These are phyloP conservation scores for Castanopsis chinensis DNA, from an alignment of 306 rosid species.

Conservation along the genomic window DNA sequence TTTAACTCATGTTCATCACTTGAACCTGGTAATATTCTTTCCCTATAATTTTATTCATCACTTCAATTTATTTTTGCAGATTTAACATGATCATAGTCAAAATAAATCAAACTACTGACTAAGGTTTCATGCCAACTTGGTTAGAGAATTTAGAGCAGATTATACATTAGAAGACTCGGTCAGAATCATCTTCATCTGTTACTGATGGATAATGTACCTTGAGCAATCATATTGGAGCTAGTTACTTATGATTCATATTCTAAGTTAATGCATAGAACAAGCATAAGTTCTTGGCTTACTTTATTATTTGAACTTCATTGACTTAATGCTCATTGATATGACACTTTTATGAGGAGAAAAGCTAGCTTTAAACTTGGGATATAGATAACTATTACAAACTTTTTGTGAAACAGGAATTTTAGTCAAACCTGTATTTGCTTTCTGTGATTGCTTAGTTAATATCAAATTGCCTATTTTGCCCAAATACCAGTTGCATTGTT, in stretches of 20 bases:
- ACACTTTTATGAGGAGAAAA: background rate
- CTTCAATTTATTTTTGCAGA: background rate
- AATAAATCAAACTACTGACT: background rate
- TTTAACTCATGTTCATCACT: slow-evolving; percentile 75
- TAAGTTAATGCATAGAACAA: background rate
- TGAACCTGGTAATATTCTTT: slow-evolving; percentile 62
- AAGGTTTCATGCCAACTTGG: background rate
- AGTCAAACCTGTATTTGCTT: background rate
- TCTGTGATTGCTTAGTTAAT: background rate
- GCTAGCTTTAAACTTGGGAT: background rate
- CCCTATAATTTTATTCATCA: background rate
- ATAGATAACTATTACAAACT: background rate
- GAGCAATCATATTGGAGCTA: background rate
- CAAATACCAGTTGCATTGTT: slow-evolving; percentile 5
- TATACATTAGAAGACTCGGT: background rate
- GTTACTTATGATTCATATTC: background rate
- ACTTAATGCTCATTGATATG: background rate
- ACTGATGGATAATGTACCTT: background rate
- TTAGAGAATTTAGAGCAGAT: background rate
- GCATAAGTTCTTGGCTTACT: background rate
- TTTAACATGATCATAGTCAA: background rate
- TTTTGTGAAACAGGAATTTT: background rate
- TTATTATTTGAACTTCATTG: background rate
- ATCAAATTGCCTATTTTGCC: background rate
- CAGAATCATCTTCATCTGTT: background rate